These are phyloP conservation scores for Kodamaea derodonti DNA, from an alignment of 1,139 yeast species.

Conservation along the genomic window DNA sequence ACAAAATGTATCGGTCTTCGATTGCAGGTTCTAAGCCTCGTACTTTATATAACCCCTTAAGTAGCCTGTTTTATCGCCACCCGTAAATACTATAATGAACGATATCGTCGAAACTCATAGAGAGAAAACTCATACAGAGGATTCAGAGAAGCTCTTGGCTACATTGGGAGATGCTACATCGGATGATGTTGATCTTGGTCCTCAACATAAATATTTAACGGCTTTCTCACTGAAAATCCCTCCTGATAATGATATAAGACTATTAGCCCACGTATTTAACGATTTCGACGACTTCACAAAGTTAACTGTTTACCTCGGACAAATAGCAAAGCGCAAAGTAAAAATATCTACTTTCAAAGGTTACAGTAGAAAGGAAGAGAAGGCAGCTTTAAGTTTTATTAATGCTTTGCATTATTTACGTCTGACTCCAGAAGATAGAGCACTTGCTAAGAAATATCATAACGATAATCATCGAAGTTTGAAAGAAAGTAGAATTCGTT, in stretches of 20 bases:
- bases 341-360: background rate
- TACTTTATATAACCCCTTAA: too few relatives aligned
- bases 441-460: background rate
- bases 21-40: too few relatives aligned
- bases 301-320: background rate
- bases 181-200: background rate
- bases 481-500: background rate
- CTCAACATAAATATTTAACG: background rate
- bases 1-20: too few relatives aligned
- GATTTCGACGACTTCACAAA: background rate
- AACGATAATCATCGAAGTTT: background rate
- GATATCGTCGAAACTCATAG: too few relatives aligned
- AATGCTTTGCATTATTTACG: background rate
- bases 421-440: background rate
- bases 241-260: background rate
- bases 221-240: background rate
- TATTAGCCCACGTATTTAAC: background rate
- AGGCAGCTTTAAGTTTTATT: background rate
- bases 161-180: background rate
- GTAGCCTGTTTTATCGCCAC: too few relatives aligned
- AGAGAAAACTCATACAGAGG: too few relatives aligned
- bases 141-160: background rate
- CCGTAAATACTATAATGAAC: too few relatives aligned
- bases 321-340: background rate
- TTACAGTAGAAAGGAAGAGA: background rate